Evolutionary conservation across 2,329 filamentous ascomycete species (phyloP).

Genomic region (Alternaria atra): DNA sequence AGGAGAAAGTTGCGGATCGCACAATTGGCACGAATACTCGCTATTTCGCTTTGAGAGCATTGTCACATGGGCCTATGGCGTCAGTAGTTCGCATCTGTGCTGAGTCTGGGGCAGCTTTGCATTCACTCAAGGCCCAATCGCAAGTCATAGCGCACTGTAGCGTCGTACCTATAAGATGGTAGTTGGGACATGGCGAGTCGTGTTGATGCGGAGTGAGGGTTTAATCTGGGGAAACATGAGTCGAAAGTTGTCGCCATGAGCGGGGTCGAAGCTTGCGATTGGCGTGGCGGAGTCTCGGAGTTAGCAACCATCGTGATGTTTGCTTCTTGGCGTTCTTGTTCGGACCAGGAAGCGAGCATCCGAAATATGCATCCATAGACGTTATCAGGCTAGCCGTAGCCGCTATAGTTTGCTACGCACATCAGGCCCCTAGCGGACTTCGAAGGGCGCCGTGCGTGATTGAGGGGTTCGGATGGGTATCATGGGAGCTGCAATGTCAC

Average conservation of each 20-base stretch:
- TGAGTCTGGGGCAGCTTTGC: conserved; percentile 5
- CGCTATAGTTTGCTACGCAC: neutral
- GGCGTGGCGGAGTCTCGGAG: conserved; percentile 11
- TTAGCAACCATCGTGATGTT: conserved; percentile 3
- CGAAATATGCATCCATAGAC: neutral
- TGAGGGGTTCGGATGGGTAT: neutral
- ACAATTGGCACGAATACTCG: conserved; percentile 1
- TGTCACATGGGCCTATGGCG: conserved; percentile 18
- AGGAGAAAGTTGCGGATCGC: neutral
- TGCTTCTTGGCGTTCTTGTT: neutral
- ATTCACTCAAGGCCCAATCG: conserved; percentile 12
- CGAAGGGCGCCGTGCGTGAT: neutral
- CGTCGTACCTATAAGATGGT: neutral
- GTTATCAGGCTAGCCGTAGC: conserved; percentile 1
- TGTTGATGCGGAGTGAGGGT: conserved; percentile 4
- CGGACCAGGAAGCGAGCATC: conserved; percentile 13
- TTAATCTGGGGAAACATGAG: conserved; percentile 8
- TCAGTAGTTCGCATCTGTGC: conserved; percentile 4
- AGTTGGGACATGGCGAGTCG: conserved; percentile 13
- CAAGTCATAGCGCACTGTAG: conserved; percentile 3
- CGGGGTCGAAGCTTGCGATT: conserved; percentile 9
- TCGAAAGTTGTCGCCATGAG: neutral
- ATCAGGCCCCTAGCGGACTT: neutral
- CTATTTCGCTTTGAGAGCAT: neutral
- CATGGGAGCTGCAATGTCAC: neutral